phyloP scores from a whole-genome alignment of 2,329 filamentous ascomycete species.

The Cyphellophora europaea region DNA sequence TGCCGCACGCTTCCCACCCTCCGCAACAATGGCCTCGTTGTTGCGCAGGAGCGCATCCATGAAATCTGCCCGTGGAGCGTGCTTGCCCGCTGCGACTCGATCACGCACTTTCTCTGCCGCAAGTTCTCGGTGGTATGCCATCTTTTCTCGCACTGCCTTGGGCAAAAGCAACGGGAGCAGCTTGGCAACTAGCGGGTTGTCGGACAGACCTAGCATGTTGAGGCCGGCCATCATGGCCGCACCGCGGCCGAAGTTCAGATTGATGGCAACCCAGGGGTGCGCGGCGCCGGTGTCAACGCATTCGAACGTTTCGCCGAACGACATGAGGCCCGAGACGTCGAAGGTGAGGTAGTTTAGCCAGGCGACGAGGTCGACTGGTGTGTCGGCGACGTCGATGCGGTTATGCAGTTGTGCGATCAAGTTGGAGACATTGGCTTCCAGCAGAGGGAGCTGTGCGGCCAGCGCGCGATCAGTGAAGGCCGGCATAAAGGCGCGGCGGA shows the following conservation, averaged over 20 bases:
- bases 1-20: slow-evolving; percentile 60
- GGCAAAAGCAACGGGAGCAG: slow-evolving; percentile 7
- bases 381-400: background rate
- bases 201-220: too few species aligned
- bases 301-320: slow-evolving; percentile 24
- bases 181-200: slow-evolving; percentile 3
- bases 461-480: slow-evolving; percentile 35
- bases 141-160: slow-evolving; percentile 3
- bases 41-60: slow-evolving; percentile 1
- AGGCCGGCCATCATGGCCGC: too few species aligned
- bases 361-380: slow-evolving; percentile 8
- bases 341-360: slow-evolving; percentile 36
- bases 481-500: slow-evolving; percentile 26
- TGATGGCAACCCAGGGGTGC: slow-evolving; percentile 22
- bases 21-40: slow-evolving; percentile 45
- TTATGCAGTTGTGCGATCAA: slow-evolving; percentile 8
- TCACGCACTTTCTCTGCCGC: slow-evolving; percentile 1
- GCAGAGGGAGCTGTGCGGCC: slow-evolving; percentile 25
- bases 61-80: background rate
- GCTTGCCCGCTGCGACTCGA: background rate
- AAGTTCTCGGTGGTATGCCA: slow-evolving; percentile 6
- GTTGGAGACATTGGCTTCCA: slow-evolving; percentile 10
- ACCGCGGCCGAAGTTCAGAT: slow-evolving; percentile 15
- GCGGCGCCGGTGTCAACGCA: slow-evolving; percentile 21
- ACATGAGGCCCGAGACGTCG: slow-evolving; percentile 24